Evolutionary conservation across 2,329 filamentous ascomycete genomes (phyloP).

Genomic region (Epichloe typhina): DNA sequence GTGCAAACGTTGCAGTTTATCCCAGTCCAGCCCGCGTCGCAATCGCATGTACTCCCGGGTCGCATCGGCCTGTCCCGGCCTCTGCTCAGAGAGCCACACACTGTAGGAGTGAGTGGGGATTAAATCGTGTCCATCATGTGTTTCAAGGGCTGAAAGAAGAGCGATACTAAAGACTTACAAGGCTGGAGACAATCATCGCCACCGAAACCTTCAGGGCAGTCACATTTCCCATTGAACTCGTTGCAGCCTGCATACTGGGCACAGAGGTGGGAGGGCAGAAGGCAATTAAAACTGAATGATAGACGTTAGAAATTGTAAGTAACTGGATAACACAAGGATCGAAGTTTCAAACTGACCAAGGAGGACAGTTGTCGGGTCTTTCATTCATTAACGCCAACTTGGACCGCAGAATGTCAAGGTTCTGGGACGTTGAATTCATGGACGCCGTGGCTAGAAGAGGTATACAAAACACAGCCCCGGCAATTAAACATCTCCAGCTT

Average conservation of each 20-base stretch:
- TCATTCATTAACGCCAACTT: conserved; percentile 60
- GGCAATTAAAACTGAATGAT: conserved; percentile 77
- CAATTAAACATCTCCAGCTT: conserved; percentile 23
- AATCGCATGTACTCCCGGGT: conserved; percentile 59
- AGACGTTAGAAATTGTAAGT: conserved; percentile 12
- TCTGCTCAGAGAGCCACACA: conserved; percentile 78
- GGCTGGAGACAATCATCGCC: conserved; percentile 88
- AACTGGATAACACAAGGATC: not conserved
- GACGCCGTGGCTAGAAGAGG: conserved; percentile 25
- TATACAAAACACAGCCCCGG: conserved; percentile 27
- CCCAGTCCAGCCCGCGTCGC: conserved; percentile 85
- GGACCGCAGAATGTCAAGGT: conserved; percentile 46
- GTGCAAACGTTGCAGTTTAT: conserved; percentile 98
- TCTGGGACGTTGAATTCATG: conserved; percentile 45
- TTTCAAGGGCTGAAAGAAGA: not conserved
- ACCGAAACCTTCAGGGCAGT: conserved; percentile 83
- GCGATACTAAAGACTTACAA: conserved; percentile 28
- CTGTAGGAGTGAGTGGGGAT: conserved; percentile 18
- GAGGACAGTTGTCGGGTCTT: conserved; percentile 64
- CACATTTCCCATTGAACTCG: conserved; percentile 80
- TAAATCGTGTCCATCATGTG: not conserved
- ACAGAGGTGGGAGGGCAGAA: conserved; percentile 82
- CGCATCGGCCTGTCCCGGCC: conserved; percentile 68
- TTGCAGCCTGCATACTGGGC: conserved; percentile 85
- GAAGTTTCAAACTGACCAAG: conserved; percentile 40